Base-by-base conservation (phyloP, 805 yeast genomes). In the Starmera dryadoides region DNA sequence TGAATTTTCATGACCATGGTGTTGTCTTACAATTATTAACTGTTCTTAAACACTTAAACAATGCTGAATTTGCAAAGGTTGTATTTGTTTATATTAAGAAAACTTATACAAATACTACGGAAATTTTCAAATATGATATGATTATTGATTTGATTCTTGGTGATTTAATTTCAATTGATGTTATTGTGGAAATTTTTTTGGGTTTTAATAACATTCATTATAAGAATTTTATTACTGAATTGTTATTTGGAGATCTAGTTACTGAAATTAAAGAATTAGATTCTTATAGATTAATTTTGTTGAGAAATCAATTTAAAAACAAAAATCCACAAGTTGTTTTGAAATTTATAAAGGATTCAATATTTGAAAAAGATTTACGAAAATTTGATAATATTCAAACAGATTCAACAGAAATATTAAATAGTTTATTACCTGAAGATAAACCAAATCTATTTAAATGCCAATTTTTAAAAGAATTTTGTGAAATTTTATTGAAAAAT, bases 101-200 rank as follows among this genome's bases (percentile, higher is more conserved):
- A 49, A 53, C 53, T 18, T 56, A 36, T 43, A 42, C 36, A 37
- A 45, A 45, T 21, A 37, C 45, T 5, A 66, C 64, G 33, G 65
- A 62, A 40, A 58, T 62, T 3, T 44, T 56, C 19, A 60, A 65
- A 38, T 45, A 60, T 34, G 66, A 58, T 30, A 54, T 71, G 11
- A 45, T 69, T 6, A 40, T 61, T n/a, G 62, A 57, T 22, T 42
- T 72, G 33, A 48, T 71, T 1, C 41, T 62, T 11, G 60, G 66
- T 38, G 68, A 62, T 16, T 55, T 71, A 31, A 44, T 68, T 3
- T 46, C 53, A 3, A 35, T 73, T 4, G 52, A 60, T 14, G 45
- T 58, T 2, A 46, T 69, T 1, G 53, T 64, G 6, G 64, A 62
- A 14, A 47, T 68, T 5, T 53, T 60, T 33, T 34, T 55, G 37